Conservation (phyloP, 192 early-diverging fungal genomes). For the Backusella mclennaniae region DNA sequence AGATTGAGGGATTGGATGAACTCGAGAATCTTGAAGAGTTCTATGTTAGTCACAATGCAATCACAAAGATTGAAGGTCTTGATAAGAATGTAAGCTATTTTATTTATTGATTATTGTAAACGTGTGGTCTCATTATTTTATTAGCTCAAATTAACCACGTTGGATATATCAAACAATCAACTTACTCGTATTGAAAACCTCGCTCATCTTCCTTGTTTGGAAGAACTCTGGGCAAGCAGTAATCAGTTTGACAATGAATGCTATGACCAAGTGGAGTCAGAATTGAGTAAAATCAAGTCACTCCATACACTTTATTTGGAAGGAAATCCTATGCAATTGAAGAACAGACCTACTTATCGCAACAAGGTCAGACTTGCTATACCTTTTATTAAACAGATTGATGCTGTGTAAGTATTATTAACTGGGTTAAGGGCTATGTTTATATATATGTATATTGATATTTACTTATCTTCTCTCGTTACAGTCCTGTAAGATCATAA, state of each 20-base stretch:
- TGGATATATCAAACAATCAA: constrained; percentile 89
- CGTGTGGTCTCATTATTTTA: neutral
- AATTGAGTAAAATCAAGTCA: constrained; percentile 57
- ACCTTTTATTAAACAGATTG: constrained; percentile 89
- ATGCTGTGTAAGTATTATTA: constrained; percentile 64
- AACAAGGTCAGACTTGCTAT: constrained; percentile 82
- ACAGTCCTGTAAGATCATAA: too few species aligned
- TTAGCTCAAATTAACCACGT: constrained; percentile 59
- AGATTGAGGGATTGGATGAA: constrained; percentile 72
- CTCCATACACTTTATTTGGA: constrained; percentile 92
- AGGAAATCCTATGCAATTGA: constrained; percentile 89
- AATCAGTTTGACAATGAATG: constrained; percentile 66
- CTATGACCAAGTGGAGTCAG: constrained; percentile 72
- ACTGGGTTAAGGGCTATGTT: too few species aligned
- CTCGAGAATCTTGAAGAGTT: constrained; percentile 80
- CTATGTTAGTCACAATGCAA: constrained; percentile 92
- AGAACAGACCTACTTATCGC: constrained; percentile 75
- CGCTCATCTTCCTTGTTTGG: constrained; percentile 61
- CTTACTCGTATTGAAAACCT: constrained; percentile 74
- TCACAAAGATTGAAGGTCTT: constrained; percentile 73
- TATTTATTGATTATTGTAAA: neutral
- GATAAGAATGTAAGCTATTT: constrained; percentile 62
- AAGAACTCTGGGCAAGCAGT: constrained; percentile 92
- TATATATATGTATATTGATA: too few species aligned
- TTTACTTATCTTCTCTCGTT: too few species aligned